phyloP scores from a whole-genome alignment of 73 alveolate species.

The Paramecium sexaurelia region DNA sequence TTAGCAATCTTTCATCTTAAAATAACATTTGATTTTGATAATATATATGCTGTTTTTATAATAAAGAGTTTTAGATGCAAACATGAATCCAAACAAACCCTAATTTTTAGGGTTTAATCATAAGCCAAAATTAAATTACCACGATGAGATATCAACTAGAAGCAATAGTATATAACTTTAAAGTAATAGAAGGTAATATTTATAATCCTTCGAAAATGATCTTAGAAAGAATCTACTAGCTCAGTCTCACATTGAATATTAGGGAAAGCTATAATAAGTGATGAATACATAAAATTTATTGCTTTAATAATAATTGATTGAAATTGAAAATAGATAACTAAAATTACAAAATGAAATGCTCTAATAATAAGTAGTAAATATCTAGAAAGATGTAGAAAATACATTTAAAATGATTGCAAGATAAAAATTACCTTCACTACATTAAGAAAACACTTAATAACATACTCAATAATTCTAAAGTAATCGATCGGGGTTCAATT shows the following conservation, averaged over 20 bases:
- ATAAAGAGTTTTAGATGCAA: neutral
- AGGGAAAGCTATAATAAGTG: neutral
- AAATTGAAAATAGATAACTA: neutral
- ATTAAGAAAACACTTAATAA: neutral
- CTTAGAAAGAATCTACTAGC: neutral
- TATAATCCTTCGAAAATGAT: neutral
- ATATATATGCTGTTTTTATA: neutral
- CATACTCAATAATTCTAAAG: neutral
- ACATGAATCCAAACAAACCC: neutral
- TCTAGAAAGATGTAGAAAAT: neutral
- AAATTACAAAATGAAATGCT: neutral
- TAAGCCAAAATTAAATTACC: neutral
- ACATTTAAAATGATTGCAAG: neutral
- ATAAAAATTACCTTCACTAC: neutral
- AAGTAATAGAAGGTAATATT: neutral
- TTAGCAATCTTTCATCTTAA: neutral
- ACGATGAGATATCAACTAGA: neutral
- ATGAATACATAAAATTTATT: neutral
- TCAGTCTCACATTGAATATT: neutral
- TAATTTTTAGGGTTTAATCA: neutral
- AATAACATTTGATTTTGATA: neutral
- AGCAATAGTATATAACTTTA: neutral
- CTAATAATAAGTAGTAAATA: neutral
- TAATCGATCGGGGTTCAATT: neutral
- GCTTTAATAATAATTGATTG: neutral